Conservation (phyloP, 495 filamentous ascomycete species). For the Bryoglossum gracile region DNA sequence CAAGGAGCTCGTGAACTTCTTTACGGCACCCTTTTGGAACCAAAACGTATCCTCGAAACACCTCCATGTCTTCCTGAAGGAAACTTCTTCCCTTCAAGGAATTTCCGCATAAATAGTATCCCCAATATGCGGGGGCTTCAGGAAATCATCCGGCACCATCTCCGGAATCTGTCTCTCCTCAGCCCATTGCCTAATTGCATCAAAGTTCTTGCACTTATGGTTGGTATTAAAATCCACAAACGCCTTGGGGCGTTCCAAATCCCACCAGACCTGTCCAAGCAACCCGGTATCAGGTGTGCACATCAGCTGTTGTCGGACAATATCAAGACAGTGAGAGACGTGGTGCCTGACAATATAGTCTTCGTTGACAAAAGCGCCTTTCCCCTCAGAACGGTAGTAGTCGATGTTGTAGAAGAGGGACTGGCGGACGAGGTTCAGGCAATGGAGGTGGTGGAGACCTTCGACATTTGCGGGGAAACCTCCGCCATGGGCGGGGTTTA, state of each 20-base stretch:
- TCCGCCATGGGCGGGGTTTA: constrained; percentile 44
- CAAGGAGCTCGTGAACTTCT: no score
- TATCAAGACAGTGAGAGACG: constrained; percentile 49
- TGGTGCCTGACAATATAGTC: constrained; percentile 43
- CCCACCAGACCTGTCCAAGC: constrained; percentile 46
- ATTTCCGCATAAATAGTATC: constrained; percentile 25
- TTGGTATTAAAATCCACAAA: constrained; percentile 50
- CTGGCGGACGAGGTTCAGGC: constrained; percentile 51
- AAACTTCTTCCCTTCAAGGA: no score
- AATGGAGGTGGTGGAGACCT: constrained; percentile 52
- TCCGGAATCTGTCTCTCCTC: constrained; percentile 37
- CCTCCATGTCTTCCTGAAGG: no score
- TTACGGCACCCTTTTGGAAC: no score
- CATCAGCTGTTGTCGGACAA: constrained; percentile 49
- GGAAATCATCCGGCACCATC: constrained; percentile 33
- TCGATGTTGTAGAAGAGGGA: constrained; percentile 50
- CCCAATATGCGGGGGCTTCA: constrained; percentile 32
- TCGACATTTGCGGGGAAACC: constrained; percentile 48
- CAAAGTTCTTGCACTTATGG: constrained; percentile 49
- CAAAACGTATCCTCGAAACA: no score
- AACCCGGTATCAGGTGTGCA: constrained; percentile 46
- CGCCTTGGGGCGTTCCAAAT: constrained; percentile 33
- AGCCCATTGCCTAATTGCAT: constrained; percentile 45
- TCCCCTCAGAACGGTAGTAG: constrained; percentile 40
- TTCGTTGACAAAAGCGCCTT: constrained; percentile 43